These are phyloP conservation scores for Mycogone perniciosa DNA, from an alignment of 2,329 filamentous ascomycete species.

Conservation along the genomic window DNA sequence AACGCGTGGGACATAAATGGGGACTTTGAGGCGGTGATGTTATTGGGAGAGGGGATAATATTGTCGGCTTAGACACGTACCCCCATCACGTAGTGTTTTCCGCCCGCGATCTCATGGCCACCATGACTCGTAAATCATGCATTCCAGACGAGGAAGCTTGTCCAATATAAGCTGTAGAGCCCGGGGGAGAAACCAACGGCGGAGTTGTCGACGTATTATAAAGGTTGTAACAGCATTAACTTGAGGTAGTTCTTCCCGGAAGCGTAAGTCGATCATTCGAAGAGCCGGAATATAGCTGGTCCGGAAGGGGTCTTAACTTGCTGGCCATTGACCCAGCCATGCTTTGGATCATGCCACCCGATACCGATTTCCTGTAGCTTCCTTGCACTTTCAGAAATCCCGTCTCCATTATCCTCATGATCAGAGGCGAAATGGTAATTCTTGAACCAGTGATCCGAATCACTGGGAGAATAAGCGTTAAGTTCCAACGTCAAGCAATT, in stretches of 20 bases:
- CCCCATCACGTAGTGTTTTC: background rate
- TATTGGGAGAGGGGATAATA: too few species aligned
- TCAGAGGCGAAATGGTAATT: conserved; percentile 1
- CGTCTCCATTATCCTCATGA: background rate
- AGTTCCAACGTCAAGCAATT: conserved; percentile 10
- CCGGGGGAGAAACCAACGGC: conserved; percentile 7
- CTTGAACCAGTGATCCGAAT: conserved; percentile 15
- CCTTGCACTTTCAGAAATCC: too few species aligned
- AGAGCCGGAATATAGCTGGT: conserved; percentile 6
- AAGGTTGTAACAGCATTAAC: conserved; percentile 11
- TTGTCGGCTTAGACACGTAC: background rate
- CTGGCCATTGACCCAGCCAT: conserved; percentile 13
- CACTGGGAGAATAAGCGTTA: conserved; percentile 13
- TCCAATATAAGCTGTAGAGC: conserved; percentile 4
- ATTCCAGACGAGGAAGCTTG: conserved; percentile 12
- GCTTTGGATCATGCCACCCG: conserved; percentile 13
- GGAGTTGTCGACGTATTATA: conserved; percentile 12
- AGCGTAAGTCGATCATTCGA: background rate
- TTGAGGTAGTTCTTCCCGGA: conserved; percentile 7
- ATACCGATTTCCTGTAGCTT: background rate
- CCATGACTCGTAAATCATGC: conserved; percentile 13
- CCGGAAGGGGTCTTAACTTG: too few species aligned
- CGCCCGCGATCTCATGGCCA: background rate
- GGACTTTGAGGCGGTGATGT: too few species aligned
- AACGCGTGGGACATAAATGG: background rate